Conservation (phyloP, 352 stramenopile genomes). For the Pythium graminicola region DNA sequence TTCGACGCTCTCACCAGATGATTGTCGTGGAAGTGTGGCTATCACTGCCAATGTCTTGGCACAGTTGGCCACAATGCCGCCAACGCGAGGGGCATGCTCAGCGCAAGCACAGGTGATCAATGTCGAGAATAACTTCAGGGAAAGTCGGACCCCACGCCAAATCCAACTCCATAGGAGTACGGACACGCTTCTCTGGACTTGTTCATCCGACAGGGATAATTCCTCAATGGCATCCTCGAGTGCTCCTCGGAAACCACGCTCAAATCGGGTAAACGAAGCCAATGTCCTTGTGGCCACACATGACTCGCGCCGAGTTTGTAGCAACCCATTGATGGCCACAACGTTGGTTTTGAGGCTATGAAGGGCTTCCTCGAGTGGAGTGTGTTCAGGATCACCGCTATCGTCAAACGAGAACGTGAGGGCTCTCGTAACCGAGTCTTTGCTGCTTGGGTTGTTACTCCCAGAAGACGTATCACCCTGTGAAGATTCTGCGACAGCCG, state of each 20-base stretch:
- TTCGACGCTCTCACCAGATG: not conserved
- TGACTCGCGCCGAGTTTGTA: not conserved
- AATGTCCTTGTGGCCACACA: not conserved
- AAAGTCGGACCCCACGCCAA: not conserved
- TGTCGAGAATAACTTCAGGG: not conserved
- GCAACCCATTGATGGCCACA: constrained; percentile 1
- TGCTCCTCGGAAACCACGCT: not conserved
- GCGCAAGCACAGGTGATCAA: not conserved
- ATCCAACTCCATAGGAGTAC: constrained; percentile 3
- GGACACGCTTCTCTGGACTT: not conserved
- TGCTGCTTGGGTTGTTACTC: not conserved
- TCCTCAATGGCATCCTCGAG: not conserved
- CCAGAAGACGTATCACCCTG: not conserved
- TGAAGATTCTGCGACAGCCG: not conserved
- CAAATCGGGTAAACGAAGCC: not conserved
- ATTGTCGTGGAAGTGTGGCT: not conserved
- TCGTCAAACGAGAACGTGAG: constrained; percentile 15
- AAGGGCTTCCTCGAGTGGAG: constrained; percentile 8
- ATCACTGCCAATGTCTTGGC: constrained; percentile 1
- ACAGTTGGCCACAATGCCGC: not conserved
- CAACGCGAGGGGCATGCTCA: not conserved
- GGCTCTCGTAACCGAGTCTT: constrained; percentile 1
- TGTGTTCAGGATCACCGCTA: not conserved
- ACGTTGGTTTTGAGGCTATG: constrained; percentile 10
- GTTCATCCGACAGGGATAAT: not conserved